A percentile compares a stretch with the other conserved stretches of the same genome.
Conservation (phyloP, 2,329 filamentous ascomycete species). For the Ilyonectria destructans region DNA sequence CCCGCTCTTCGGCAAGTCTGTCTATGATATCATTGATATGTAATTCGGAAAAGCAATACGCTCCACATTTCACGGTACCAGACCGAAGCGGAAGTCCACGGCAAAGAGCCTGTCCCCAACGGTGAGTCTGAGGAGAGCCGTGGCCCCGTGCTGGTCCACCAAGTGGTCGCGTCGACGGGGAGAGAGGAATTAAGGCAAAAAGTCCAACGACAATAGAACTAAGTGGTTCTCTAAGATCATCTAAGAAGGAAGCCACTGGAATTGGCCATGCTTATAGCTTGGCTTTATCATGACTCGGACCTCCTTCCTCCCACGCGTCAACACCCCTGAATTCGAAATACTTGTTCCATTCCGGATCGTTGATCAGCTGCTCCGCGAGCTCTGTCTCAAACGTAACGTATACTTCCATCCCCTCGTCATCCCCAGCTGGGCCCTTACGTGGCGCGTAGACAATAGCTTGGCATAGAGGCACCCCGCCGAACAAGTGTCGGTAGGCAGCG, state of each 20-base stretch:
- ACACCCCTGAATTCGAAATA: slow-evolving; percentile 59
- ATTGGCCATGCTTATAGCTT: slow-evolving; percentile 13
- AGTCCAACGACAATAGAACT: not conserved
- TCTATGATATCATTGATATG: not conserved
- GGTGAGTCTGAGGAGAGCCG: not conserved
- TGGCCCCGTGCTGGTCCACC: too few species aligned
- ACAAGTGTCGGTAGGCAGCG: slow-evolving; percentile 52
- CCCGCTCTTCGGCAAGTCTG: slow-evolving; percentile 11
- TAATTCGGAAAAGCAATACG: not conserved
- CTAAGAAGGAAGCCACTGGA: not conserved
- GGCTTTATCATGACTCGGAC: not conserved
- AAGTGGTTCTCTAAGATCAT: not conserved
- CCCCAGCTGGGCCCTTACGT: slow-evolving; percentile 43
- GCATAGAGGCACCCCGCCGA: slow-evolving; percentile 49
- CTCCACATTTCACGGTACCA: not conserved
- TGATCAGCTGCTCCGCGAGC: slow-evolving; percentile 48
- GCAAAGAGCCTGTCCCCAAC: not conserved
- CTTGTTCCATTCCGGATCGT: slow-evolving; percentile 55
- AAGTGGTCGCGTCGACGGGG: too few species aligned
- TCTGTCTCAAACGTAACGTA: slow-evolving; percentile 54
- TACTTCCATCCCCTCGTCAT: slow-evolving; percentile 57
- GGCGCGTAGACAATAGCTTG: slow-evolving; percentile 53
- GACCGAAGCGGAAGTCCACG: not conserved
- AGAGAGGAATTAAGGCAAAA: not conserved
- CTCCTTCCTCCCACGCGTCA: slow-evolving; percentile 41